These are phyloP conservation scores for Hyparrhenia diplandra DNA, from an alignment of 176 grass and related monocot genomes.

Conservation along the genomic window DNA sequence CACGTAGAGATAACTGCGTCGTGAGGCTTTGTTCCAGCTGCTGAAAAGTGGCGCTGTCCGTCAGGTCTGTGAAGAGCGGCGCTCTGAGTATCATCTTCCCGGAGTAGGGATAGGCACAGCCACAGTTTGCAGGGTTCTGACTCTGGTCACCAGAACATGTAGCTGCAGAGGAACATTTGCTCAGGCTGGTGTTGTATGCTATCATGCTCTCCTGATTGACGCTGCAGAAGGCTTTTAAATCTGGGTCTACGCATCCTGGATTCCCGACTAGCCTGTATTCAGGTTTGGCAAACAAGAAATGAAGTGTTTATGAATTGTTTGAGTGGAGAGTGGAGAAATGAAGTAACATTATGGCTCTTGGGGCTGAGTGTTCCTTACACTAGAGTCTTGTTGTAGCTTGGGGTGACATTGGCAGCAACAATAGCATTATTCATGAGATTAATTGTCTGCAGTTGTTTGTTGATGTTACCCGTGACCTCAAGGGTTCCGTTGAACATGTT, in stretches of 20 bases:
- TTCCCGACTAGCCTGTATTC: conserved; percentile 51
- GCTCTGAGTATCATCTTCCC: conserved; percentile 74
- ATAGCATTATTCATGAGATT: conserved; percentile 52
- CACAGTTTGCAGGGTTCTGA: conserved; percentile 53
- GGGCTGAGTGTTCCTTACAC: conserved; percentile 22
- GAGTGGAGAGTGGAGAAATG: background rate
- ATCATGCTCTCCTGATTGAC: background rate
- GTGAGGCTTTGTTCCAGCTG: conserved; percentile 41
- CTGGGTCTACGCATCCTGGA: conserved; percentile 26
- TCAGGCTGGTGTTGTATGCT: conserved; percentile 54
- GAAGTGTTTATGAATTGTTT: background rate
- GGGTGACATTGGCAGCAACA: background rate
- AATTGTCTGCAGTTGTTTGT: conserved; percentile 36
- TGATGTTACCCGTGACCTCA: conserved; percentile 46
- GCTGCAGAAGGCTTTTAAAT: conserved; percentile 28
- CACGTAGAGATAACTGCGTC: conserved; percentile 20
- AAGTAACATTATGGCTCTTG: background rate
- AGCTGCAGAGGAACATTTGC: conserved; percentile 14
- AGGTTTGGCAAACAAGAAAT: background rate
- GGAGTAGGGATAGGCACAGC: conserved; percentile 58
- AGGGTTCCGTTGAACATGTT: conserved; percentile 51
- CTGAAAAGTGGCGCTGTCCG: conserved; percentile 36
- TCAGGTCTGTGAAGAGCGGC: conserved; percentile 52
- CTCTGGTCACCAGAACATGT: conserved; percentile 38
- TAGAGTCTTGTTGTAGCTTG: conserved; percentile 52